Conservation (phyloP, 2,329 filamentous ascomycete genomes). For the Cladosporium sp. region DNA sequence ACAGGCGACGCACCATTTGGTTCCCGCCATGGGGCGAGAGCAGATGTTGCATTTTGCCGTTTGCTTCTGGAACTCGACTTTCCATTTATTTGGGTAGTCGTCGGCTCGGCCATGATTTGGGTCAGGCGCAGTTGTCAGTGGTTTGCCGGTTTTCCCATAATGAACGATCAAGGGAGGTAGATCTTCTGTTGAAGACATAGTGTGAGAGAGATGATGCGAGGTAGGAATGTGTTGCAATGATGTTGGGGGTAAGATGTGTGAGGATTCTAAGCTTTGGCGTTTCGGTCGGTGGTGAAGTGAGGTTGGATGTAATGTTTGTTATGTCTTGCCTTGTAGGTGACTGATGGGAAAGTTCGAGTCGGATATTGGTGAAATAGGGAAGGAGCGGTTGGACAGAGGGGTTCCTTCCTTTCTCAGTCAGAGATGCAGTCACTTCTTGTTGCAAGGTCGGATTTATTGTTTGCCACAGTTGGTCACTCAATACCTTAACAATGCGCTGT, state of each 20-base stretch:
- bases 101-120: conserved; percentile 3
- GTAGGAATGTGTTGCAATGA: no score
- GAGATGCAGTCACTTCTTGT: no score
- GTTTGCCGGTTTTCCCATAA: background rate
- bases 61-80: conserved; percentile 16
- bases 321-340: no score
- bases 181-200: background rate
- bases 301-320: no score
- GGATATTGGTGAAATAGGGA: background rate
- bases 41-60: conserved; percentile 24
- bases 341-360: background rate
- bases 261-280: no score
- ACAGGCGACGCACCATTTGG: conserved; percentile 18
- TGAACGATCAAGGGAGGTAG: no score
- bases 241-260: no score
- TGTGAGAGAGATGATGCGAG: no score
- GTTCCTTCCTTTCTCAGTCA: background rate
- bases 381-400: background rate
- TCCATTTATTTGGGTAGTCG: conserved; percentile 14
- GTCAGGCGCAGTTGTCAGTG: background rate
- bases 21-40: conserved; percentile 13
- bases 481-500: no score
- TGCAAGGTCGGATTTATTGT: no score
- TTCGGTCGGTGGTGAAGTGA: no score
- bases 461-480: no score